These are phyloP conservation scores for Gamarada debralockiae DNA, from an alignment of 495 filamentous ascomycete species.

Conservation along the genomic window DNA sequence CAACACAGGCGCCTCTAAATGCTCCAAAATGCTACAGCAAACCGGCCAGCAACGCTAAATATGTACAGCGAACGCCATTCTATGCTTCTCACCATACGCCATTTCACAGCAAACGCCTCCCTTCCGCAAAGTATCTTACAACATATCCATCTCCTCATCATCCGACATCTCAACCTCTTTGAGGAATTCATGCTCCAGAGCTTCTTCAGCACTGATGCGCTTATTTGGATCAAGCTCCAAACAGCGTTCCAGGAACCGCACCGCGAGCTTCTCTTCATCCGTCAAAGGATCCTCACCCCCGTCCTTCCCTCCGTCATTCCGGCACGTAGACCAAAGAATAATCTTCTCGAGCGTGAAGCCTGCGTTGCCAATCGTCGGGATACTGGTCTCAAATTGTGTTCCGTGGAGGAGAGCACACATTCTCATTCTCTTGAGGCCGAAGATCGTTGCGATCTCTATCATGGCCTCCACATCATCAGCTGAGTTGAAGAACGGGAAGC, in stretches of 20 bases:
- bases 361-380: conserved; percentile 80
- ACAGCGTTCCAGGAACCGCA: conserved; percentile 62
- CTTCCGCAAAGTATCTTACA: conserved; percentile 22
- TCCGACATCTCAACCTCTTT: conserved; percentile 22
- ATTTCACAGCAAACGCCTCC: not conserved
- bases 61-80: conserved; percentile 17
- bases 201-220: conserved; percentile 69
- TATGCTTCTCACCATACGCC: conserved; percentile 7
- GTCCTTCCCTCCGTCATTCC: conserved; percentile 42
- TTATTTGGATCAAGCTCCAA: conserved; percentile 68
- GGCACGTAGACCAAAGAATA: conserved; percentile 81
- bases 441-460: conserved; percentile 95
- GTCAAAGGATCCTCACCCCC: conserved; percentile 39
- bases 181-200: conserved; percentile 74
- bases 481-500: conserved; percentile 98
- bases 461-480: conserved; percentile 95
- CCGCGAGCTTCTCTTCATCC: conserved; percentile 58
- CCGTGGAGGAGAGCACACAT: conserved; percentile 79
- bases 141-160: conserved; percentile 41
- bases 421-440: conserved; percentile 82
- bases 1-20: conserved; percentile 1
- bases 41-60: not conserved
- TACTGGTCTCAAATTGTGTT: conserved; percentile 78
- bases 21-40: not conserved
- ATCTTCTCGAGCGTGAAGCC: conserved; percentile 90